Evolutionary conservation across 768 basidiomycete species (phyloP).

Genomic region (Aureoboletus auriporus): DNA sequence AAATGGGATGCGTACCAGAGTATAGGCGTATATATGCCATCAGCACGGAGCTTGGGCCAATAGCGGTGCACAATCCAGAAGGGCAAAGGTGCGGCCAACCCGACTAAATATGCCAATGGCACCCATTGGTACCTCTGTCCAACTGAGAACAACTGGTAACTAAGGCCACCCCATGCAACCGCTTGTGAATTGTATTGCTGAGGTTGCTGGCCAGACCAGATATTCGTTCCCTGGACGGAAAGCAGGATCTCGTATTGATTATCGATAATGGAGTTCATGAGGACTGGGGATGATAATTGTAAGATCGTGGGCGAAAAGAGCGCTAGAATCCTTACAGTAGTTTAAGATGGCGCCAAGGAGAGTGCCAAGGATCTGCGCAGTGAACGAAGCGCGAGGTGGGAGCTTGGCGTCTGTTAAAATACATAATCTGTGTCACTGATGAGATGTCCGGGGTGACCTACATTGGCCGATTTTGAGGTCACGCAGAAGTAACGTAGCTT

Average conservation of each 20-base stretch:
- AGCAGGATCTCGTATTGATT: conserved; percentile 48
- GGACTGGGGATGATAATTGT: conserved; percentile 33
- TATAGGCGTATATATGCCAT: conserved; percentile 29
- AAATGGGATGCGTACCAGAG: conserved; percentile 18
- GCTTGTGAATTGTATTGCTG: conserved; percentile 32
- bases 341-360: conserved; percentile 49
- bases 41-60: conserved; percentile 29
- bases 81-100: conserved; percentile 35
- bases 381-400: conserved; percentile 61
- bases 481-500: conserved; percentile 49
- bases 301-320: not conserved
- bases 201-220: conserved; percentile 30
- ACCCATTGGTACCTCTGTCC: conserved; percentile 37
- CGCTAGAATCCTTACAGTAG: conserved; percentile 31
- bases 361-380: conserved; percentile 53
- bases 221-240: conserved; percentile 48
- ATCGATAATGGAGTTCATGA: conserved; percentile 59
- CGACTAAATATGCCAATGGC: conserved; percentile 31
- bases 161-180: conserved; percentile 38
- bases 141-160: conserved; percentile 30
- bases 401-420: conserved; percentile 42
- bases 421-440: conserved; percentile 34
- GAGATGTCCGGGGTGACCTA: not conserved
- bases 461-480: conserved; percentile 48
- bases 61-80: conserved; percentile 38